phyloP scores from a whole-genome alignment of 106 monocot genomes.

The Allium sativum region DNA sequence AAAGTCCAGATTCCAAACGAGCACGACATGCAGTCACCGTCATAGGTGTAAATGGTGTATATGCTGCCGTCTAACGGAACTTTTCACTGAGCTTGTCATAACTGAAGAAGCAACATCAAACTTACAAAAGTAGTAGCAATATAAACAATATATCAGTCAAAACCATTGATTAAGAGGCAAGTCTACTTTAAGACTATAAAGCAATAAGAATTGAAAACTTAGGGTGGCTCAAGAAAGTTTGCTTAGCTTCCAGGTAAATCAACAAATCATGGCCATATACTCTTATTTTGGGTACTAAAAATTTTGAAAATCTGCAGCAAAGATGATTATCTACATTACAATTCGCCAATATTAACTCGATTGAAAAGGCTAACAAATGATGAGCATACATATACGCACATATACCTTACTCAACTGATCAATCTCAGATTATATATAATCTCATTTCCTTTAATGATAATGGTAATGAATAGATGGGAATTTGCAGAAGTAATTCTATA shows the following conservation, averaged over 20 bases:
- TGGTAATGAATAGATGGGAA: too few species aligned
- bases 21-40: conserved; percentile 66
- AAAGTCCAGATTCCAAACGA: conserved; percentile 77
- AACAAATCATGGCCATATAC: conserved; percentile 73
- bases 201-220: conserved; percentile 20
- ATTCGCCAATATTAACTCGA: not conserved
- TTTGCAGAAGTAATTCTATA: too few species aligned
- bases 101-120: conserved; percentile 19
- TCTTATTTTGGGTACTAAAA: conserved; percentile 78
- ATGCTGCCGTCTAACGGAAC: not conserved
- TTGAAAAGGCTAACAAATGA: not conserved
- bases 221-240: conserved; percentile 68
- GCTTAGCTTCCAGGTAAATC: conserved; percentile 54
- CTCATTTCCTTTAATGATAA: too few species aligned
- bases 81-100: conserved; percentile 69
- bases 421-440: too few species aligned
- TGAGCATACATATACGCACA: too few species aligned
- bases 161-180: too few species aligned
- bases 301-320: conserved; percentile 58
- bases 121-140: not conserved
- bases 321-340: not conserved
- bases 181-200: too few species aligned
- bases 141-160: not conserved
- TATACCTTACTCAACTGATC: too few species aligned
- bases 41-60: conserved; percentile 39